Conservation (phyloP, 371 early-diverging fungal genomes). For the Coemansia sp. region DNA sequence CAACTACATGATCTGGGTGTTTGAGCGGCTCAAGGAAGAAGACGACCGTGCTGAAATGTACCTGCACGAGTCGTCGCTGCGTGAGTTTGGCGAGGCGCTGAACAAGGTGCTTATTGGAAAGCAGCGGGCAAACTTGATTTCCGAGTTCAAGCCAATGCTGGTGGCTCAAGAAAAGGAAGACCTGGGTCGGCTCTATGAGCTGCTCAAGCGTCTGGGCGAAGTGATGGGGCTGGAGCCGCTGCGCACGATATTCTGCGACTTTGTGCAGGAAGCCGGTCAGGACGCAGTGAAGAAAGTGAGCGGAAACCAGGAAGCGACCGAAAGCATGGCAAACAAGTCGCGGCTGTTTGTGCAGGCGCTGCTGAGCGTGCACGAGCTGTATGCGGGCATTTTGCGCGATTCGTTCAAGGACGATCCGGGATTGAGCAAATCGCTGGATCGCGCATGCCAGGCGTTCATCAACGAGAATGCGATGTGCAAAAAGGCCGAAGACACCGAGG, state of each 20-base stretch:
- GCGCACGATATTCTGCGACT: conserved; percentile 72
- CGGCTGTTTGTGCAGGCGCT: conserved; percentile 80
- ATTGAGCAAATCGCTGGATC: conserved; percentile 87
- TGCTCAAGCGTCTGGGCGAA: conserved; percentile 74
- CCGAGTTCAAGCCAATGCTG: conserved; percentile 85
- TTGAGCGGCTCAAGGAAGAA: conserved; percentile 82
- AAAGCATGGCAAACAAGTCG: conserved; percentile 60
- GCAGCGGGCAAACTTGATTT: conserved; percentile 75
- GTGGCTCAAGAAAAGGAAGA: conserved; percentile 85
- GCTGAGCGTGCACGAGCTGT: conserved; percentile 77
- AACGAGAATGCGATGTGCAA: conserved; percentile 82
- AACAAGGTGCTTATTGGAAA: conserved; percentile 81
- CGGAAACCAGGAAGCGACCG: conserved; percentile 54
- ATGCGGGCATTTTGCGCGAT: conserved; percentile 66
- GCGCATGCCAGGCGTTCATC: conserved; percentile 89
- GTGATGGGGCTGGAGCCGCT: conserved; percentile 76
- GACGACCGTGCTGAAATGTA: conserved; percentile 84
- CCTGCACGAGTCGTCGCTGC: conserved; percentile 77
- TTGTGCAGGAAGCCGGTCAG: conserved; percentile 82
- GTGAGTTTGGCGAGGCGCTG: conserved; percentile 74
- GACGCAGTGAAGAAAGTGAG: conserved; percentile 78
- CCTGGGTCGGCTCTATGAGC: conserved; percentile 78
- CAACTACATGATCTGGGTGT: conserved; percentile 93
- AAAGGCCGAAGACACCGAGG: conserved; percentile 57
- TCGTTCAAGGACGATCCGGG: conserved; percentile 87